A percentile compares a stretch with the other conserved stretches of the same genome.
Evolutionary conservation across 2,329 filamentous ascomycete species (phyloP).

Genomic region (Moelleriella libera): DNA sequence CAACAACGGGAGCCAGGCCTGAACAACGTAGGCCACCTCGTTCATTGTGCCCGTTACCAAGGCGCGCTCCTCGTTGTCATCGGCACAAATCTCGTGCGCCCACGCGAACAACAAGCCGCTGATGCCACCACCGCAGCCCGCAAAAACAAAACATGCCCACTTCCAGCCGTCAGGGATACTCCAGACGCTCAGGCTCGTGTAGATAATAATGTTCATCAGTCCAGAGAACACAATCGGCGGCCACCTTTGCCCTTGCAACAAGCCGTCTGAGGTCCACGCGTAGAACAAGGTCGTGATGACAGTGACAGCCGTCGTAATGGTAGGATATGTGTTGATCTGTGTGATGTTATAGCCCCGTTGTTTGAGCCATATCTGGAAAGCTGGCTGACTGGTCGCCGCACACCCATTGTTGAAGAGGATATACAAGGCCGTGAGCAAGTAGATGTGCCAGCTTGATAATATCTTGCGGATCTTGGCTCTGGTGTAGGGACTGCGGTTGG

Average conservation of each 20-base stretch:
- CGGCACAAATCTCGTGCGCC: slow-evolving; percentile 30
- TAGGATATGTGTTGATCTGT: slow-evolving; percentile 37
- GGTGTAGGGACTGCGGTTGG: slow-evolving; percentile 13
- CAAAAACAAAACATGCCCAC: slow-evolving; percentile 19
- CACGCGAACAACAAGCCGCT: slow-evolving; percentile 24
- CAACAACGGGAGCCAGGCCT: background rate
- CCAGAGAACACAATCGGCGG: slow-evolving; percentile 11
- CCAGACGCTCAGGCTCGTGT: slow-evolving; percentile 17
- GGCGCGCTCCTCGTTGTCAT: slow-evolving; percentile 31
- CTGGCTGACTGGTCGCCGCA: slow-evolving; percentile 18
- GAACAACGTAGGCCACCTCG: slow-evolving; percentile 4
- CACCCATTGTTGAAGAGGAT: slow-evolving; percentile 17
- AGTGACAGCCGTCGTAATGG: slow-evolving; percentile 19
- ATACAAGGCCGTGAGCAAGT: slow-evolving; percentile 12
- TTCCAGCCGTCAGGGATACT: slow-evolving; percentile 19
- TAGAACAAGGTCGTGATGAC: slow-evolving; percentile 36
- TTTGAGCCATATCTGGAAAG: slow-evolving; percentile 18
- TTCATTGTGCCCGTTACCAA: slow-evolving; percentile 35
- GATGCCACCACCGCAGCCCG: slow-evolving; percentile 14
- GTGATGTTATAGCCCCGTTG: slow-evolving; percentile 15
- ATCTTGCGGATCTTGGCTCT: slow-evolving; percentile 11
- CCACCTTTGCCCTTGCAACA: slow-evolving; percentile 22
- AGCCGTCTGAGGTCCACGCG: slow-evolving; percentile 39
- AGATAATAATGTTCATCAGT: slow-evolving; percentile 8
- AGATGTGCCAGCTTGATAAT: slow-evolving; percentile 15